phyloP scores from a whole-genome alignment of 139 green algal species.

The Chlamydomonas schloesseri region DNA sequence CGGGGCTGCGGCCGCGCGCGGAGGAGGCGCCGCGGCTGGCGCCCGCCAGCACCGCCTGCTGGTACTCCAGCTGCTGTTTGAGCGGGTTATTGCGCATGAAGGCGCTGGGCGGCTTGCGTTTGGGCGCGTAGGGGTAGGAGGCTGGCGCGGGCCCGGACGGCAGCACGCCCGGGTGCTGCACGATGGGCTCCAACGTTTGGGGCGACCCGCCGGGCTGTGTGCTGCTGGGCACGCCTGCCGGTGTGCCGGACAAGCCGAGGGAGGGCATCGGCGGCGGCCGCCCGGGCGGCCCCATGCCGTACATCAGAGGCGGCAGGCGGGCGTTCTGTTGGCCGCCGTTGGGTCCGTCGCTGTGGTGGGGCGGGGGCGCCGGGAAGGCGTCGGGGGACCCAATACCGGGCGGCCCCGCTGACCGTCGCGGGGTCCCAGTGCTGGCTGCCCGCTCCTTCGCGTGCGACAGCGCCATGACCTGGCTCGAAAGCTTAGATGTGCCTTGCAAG shows the following conservation, averaged over 20 bases:
- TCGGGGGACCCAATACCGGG: not conserved
- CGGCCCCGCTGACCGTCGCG: not conserved
- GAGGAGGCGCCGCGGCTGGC: not conserved
- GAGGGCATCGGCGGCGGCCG: not conserved
- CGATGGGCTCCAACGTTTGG: not conserved
- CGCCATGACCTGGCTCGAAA: not conserved
- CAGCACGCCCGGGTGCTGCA: not conserved
- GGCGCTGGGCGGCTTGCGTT: constrained; percentile 39
- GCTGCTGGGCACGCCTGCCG: no score
- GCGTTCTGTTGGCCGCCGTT: not conserved
- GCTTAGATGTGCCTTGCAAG: not conserved
- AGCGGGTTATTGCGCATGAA: constrained; percentile 44
- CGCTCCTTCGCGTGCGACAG: not conserved
- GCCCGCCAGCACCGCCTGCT: not conserved
- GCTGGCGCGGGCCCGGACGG: constrained; percentile 18
- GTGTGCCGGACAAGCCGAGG: not conserved
- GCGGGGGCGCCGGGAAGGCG: not conserved
- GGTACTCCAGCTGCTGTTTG: constrained; percentile 10
- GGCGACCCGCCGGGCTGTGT: no score
- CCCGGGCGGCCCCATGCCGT: not conserved
- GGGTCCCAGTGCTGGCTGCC: not conserved
- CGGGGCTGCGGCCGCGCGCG: no score
- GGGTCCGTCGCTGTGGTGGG: not conserved
- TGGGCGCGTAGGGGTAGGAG: constrained; percentile 21
- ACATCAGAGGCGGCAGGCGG: constrained; percentile 14